Conservation (phyloP, 1,284 basidiomycete genomes). For the Amylostereum areolatum region DNA sequence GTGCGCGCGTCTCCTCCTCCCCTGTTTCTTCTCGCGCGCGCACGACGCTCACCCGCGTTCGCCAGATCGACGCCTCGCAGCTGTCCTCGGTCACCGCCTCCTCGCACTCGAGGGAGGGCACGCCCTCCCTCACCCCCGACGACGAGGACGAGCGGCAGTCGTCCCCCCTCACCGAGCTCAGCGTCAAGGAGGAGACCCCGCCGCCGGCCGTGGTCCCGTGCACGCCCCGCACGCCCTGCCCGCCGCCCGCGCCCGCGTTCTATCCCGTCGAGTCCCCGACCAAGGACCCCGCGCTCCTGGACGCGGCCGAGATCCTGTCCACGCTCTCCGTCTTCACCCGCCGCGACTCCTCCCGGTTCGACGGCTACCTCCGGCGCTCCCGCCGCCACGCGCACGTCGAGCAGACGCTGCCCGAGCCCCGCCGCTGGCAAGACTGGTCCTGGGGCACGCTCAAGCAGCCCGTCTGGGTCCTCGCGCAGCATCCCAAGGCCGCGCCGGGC, state of each 20-base stretch:
- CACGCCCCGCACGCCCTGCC: no score
- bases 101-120: conserved; percentile 4
- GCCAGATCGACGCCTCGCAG: no score
- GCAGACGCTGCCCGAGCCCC: conserved; percentile 9
- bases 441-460: conserved; percentile 16
- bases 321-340: conserved; percentile 9
- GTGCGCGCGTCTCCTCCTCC: no score
- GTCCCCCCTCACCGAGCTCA: conserved; percentile 1
- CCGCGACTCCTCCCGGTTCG: conserved; percentile 15
- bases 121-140: conserved; percentile 26
- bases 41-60: no score
- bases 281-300: no score
- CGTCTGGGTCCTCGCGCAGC: conserved; percentile 14
- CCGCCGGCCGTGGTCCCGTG: background rate
- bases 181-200: conserved; percentile 8
- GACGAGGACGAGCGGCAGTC: conserved; percentile 21
- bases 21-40: no score
- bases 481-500: background rate
- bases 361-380: conserved; percentile 18
- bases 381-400: conserved; percentile 13
- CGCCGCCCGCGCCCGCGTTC: no score
- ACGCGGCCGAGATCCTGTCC: no score
- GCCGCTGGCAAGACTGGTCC: conserved; percentile 18
- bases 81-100: conserved; percentile 1
- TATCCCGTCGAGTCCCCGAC: no score